Evolutionary conservation across 345 rosid species (phyloP).

Genomic region (Eucalyptus erythrocorys): DNA sequence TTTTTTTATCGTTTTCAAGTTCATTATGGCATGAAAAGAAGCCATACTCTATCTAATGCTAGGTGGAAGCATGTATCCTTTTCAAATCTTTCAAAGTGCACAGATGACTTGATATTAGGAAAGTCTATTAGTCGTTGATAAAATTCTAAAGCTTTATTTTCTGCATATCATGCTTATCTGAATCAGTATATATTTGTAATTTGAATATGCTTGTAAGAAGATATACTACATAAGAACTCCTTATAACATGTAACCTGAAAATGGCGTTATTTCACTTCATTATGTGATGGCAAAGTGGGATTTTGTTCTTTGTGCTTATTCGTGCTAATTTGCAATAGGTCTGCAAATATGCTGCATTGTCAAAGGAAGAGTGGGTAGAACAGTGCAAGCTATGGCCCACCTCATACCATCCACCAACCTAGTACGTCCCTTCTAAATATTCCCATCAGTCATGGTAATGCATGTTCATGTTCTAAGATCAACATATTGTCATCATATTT

Average conservation of each 20-base stretch:
- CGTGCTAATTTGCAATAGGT: constrained; percentile 27
- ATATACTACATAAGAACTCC: not conserved
- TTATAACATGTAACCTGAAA: not conserved
- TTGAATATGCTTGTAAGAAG: not conserved
- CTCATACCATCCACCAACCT: constrained; percentile 86
- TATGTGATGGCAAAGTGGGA: not conserved
- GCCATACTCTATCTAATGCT: not conserved
- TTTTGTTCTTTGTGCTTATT: not conserved
- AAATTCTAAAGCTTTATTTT: not conserved
- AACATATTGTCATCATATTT: not conserved
- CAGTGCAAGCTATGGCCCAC: constrained; percentile 95
- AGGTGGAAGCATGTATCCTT: not conserved
- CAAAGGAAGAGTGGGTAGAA: constrained; percentile 85
- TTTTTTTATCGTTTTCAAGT: not conserved
- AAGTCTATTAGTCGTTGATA: not conserved
- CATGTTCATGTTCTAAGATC: not conserved
- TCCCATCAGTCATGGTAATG: not conserved
- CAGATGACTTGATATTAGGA: not conserved
- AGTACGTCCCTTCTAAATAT: constrained; percentile 32
- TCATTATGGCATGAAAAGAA: not conserved
- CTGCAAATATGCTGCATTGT: constrained; percentile 52
- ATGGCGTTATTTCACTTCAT: not conserved
- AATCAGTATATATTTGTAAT: not conserved
- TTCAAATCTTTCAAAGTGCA: not conserved
- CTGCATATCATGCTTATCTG: not conserved